These are phyloP conservation scores for Pythium dissotocum DNA, from an alignment of 352 stramenopile genomes.

Conservation along the genomic window DNA sequence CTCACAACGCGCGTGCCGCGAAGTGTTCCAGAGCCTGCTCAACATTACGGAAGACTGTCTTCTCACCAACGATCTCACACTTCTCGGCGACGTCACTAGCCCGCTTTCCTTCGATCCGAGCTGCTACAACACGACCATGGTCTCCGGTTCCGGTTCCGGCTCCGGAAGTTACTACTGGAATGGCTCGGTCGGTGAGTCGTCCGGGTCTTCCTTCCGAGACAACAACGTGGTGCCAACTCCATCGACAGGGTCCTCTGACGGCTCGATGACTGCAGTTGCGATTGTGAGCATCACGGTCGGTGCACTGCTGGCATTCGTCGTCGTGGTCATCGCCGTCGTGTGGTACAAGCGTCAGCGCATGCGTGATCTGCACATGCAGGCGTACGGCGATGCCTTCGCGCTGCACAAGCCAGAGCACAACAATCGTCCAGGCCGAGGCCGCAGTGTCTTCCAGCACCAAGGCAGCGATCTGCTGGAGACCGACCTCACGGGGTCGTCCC, in stretches of 20 bases:
- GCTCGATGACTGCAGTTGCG: background rate
- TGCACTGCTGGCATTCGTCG: slow-evolving; percentile 8
- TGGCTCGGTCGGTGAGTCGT: background rate
- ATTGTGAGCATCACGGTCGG: slow-evolving; percentile 17
- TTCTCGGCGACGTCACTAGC: background rate
- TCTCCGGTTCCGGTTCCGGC: background rate
- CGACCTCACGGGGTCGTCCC: background rate
- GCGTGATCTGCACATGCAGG: slow-evolving; percentile 3
- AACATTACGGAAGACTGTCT: background rate
- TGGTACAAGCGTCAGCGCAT: slow-evolving; percentile 20
- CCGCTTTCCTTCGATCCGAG: background rate
- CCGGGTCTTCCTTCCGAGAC: background rate
- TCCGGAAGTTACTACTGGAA: background rate
- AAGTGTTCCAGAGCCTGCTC: background rate
- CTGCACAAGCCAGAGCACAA: background rate
- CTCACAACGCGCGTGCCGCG: background rate
- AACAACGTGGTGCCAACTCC: background rate
- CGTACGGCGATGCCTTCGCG: slow-evolving; percentile 9
- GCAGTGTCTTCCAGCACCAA: background rate
- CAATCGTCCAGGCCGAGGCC: background rate
- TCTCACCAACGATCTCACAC: background rate
- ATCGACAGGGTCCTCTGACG: too few species aligned
- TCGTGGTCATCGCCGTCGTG: slow-evolving; percentile 11
- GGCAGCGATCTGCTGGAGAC: background rate
- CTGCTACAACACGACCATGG: background rate